Percentiles rank a stretch among this genome's conserved stretches.
Evolutionary conservation across 2,329 filamentous ascomycete genomes (phyloP).

Genomic region (Didymella pinodella): DNA sequence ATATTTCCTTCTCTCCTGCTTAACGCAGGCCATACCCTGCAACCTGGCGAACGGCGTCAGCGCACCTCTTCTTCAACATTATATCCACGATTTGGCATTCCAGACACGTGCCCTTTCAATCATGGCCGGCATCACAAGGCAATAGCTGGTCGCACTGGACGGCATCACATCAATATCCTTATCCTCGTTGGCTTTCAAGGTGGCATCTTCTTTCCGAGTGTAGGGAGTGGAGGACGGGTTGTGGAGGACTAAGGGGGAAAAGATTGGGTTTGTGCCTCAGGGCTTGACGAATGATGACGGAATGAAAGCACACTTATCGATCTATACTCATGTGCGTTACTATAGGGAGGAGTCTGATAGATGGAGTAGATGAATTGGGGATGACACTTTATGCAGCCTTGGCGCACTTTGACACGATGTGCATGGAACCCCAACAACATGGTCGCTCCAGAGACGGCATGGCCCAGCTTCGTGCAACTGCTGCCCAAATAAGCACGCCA

Average conservation of each 20-base stretch:
- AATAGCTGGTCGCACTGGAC: conserved; percentile 11
- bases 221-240: conserved; percentile 5
- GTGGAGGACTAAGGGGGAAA: background rate
- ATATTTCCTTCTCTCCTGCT: conserved; percentile 4
- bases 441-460: too few relatives aligned
- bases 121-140: conserved; percentile 12
- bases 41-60: conserved; percentile 17
- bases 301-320: conserved; percentile 23
- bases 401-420: background rate
- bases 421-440: too few relatives aligned
- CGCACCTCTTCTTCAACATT: conserved; percentile 17
- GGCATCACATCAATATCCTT: conserved; percentile 14
- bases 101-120: conserved; percentile 11
- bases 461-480: too few relatives aligned
- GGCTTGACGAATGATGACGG: conserved; percentile 20
- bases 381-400: background rate
- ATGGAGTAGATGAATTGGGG: conserved; percentile 16
- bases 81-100: conserved; percentile 21
- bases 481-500: too few relatives aligned
- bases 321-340: conserved; percentile 23
- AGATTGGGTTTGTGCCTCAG: conserved; percentile 9
- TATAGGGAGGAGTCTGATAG: conserved; percentile 19
- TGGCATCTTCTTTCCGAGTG: conserved; percentile 9
- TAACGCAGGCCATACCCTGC: conserved; percentile 10
- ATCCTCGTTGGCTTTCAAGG: conserved; percentile 15